A percentile compares a stretch with the other conserved stretches of the same genome.
These are phyloP conservation scores for Fusarium annulatum DNA, from an alignment of 2,329 filamentous ascomycete species.

Conservation along the genomic window DNA sequence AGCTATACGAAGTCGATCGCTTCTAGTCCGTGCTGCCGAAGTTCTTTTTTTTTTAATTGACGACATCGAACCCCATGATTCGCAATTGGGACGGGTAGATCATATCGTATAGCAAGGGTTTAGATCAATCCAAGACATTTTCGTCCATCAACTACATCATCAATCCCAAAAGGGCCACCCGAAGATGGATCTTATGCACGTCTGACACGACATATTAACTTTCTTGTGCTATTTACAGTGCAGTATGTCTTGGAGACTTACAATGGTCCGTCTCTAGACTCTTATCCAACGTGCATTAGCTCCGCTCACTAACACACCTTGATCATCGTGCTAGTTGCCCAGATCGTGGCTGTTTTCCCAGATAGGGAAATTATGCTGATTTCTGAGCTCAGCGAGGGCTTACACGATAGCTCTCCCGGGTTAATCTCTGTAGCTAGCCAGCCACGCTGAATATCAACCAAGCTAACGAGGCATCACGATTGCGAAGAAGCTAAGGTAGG, in stretches of 20 bases:
- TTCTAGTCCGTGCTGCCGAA: not conserved
- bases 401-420: not conserved
- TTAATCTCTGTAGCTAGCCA: not conserved
- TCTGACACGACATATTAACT: slow-evolving; percentile 22
- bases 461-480: not conserved
- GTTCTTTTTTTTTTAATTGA: not conserved
- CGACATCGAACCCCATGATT: not conserved
- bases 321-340: not conserved
- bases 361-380: slow-evolving; percentile 14
- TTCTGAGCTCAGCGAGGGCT: not conserved
- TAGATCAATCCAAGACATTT: not conserved
- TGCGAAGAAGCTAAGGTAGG: not conserved
- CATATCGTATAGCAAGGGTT: not conserved
- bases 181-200: slow-evolving; percentile 15
- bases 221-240: slow-evolving; percentile 15
- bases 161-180: not conserved
- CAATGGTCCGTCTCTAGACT: not conserved
- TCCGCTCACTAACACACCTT: not conserved
- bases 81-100: not conserved
- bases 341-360: slow-evolving; percentile 2
- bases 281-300: slow-evolving; percentile 21
- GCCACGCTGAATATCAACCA: not conserved
- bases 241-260: not conserved
- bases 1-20: not conserved
- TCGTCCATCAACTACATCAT: slow-evolving; percentile 24